These are phyloP conservation scores for Baudoinia panamericana DNA, from an alignment of 495 filamentous ascomycete species.

Conservation along the genomic window DNA sequence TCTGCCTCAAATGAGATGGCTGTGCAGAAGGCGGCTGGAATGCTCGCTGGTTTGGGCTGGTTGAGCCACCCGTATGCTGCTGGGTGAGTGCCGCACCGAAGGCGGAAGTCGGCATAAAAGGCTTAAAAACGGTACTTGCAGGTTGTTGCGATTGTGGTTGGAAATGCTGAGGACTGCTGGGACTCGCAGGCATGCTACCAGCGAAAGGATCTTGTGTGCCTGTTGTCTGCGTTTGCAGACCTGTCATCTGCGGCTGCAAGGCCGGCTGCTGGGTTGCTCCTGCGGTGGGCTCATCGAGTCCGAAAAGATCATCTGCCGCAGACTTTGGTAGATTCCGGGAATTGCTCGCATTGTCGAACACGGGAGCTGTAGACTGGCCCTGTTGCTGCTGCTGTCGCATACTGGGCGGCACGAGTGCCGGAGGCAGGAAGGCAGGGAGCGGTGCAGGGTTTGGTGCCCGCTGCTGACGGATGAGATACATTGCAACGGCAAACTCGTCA, in stretches of 20 bases:
- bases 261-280: slow-evolving; percentile 47
- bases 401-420: slow-evolving; percentile 73
- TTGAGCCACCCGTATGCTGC: slow-evolving; percentile 65
- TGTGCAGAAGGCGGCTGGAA: slow-evolving; percentile 33
- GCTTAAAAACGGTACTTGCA: slow-evolving; percentile 56
- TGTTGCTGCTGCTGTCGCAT: slow-evolving; percentile 52
- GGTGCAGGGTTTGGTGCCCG: slow-evolving; percentile 31
- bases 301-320: slow-evolving; percentile 83
- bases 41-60: slow-evolving; percentile 26
- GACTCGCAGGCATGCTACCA: slow-evolving; percentile 34
- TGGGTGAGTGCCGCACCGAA: slow-evolving; percentile 75
- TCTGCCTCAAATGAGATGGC: slow-evolving; percentile 3
- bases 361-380: slow-evolving; percentile 38
- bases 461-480: slow-evolving; percentile 90
- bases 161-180: slow-evolving; percentile 36
- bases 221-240: slow-evolving; percentile 8
- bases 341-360: slow-evolving; percentile 40
- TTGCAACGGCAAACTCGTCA: slow-evolving; percentile 94
- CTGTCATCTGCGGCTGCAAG: slow-evolving; percentile 7
- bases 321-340: slow-evolving; percentile 43
- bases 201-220: slow-evolving; percentile 45
- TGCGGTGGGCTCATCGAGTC: slow-evolving; percentile 52
- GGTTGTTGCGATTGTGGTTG: slow-evolving; percentile 23
- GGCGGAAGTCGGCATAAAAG: slow-evolving; percentile 78
- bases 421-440: slow-evolving; percentile 62